These are phyloP conservation scores for Eutrema heterophyllum DNA, from an alignment of 345 rosid species.

Conservation along the genomic window DNA sequence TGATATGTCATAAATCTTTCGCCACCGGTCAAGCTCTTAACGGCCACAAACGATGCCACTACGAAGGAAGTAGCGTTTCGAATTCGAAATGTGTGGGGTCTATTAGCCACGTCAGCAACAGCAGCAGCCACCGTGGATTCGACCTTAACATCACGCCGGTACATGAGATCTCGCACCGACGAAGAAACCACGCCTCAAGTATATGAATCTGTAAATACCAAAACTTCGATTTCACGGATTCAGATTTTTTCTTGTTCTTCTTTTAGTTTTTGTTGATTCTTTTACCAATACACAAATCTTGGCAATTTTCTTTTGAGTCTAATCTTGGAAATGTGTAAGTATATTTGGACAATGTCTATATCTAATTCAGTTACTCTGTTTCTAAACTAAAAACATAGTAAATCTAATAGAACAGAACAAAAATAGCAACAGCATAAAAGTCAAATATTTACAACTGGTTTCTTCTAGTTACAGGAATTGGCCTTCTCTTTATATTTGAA, in stretches of 20 bases:
- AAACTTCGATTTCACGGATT: neutral
- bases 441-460: too few relatives aligned
- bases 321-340: neutral
- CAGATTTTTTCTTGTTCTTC: neutral
- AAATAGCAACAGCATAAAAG: too few relatives aligned
- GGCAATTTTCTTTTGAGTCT: neutral
- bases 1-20: slow-evolving; percentile 68
- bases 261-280: neutral
- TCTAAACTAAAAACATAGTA: too few relatives aligned
- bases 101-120: slow-evolving; percentile 38
- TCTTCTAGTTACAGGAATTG: neutral
- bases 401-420: too few relatives aligned
- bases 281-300: neutral
- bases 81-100: slow-evolving; percentile 47
- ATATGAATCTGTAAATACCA: neutral
- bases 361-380: neutral
- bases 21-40: slow-evolving; percentile 90
- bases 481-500: neutral
- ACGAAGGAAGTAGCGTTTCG: slow-evolving; percentile 51
- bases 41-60: slow-evolving; percentile 90
- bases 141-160: slow-evolving; percentile 55
- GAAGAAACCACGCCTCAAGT: slow-evolving; percentile 38
- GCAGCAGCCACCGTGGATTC: slow-evolving; percentile 42
- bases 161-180: slow-evolving; percentile 36
- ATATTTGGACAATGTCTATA: neutral